These are phyloP conservation scores for Tetracentron sinense DNA, from an alignment of 164 flowering plant genomes.

Conservation along the genomic window DNA sequence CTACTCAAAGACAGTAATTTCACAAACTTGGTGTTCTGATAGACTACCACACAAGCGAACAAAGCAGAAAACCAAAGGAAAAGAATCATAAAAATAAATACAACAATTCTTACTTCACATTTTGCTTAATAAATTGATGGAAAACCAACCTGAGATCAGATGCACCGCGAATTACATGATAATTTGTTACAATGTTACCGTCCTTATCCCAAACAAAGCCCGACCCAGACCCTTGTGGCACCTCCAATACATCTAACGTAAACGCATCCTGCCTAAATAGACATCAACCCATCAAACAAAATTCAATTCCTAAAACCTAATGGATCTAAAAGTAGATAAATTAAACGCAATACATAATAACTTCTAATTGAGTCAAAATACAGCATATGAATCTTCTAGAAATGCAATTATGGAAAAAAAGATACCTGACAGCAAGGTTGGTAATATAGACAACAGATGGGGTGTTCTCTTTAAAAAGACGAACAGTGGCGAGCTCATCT, in stretches of 20 bases:
- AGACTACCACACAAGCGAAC: too few relatives aligned
- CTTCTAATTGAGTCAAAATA: not conserved
- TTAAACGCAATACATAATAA: not conserved
- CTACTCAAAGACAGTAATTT: not conserved
- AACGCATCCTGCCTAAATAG: constrained; percentile 86
- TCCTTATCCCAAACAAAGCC: constrained; percentile 92
- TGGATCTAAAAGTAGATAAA: not conserved
- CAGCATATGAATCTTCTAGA: not conserved
- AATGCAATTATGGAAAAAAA: not conserved
- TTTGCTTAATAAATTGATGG: not conserved
- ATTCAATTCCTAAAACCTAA: not conserved
- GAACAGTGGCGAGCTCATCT: constrained; percentile 94
- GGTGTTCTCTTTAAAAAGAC: constrained; percentile 85
- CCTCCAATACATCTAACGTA: constrained; percentile 91
- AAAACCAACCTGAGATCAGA: constrained; percentile 87
- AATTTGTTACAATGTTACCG: constrained; percentile 91
- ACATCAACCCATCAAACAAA: constrained; percentile 9
- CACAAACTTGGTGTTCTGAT: not conserved
- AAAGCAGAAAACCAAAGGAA: not conserved
- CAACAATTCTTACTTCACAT: too few relatives aligned
- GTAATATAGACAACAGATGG: constrained; percentile 98
- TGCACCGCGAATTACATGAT: constrained; percentile 97
- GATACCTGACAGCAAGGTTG: constrained; percentile 78
- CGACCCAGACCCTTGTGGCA: constrained; percentile 96
- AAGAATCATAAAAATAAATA: not conserved